Base-by-base conservation (phyloP, 768 basidiomycete genomes). In the Boletellus ananas region DNA sequence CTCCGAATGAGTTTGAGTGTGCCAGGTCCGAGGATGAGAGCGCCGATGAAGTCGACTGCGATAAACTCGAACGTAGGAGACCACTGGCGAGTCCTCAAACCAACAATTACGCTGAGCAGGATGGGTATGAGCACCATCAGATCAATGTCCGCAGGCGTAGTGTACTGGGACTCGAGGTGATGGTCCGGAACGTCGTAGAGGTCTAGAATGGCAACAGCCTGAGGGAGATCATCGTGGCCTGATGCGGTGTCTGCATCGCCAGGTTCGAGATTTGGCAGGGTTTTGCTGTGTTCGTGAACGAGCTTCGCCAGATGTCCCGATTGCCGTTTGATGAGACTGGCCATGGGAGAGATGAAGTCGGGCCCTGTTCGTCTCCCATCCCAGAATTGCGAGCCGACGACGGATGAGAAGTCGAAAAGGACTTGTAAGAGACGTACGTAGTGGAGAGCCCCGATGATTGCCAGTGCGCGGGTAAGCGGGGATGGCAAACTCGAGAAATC, bases 341-440 rank as follows among this genome's bases (percentile, higher is more conserved):
- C 13, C 52, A 60, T 61, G 10, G 56, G 55, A 6, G 31, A 31
- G 41, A 60, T 25, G 34, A 61, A 61, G 5, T 61, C 56, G 16
- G 59, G 56, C 1, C 55, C 59, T 6, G 59, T 52, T 39, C 56
- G 52, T 43, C 50, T 54, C 43, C 56, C 52, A 50, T 61, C 59
- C 52, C 59, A 55, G 36, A 61, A 52, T n/a, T 47, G 57, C 11
- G 58, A 60, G 7, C 31, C 29, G 37, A 54, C 44, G 29, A 54
- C 10, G 25, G 58, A 54, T 14, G 42, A 6, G 27, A 60, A 54
- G 35, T 60, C 59, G 6, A 60, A 33, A 17, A 54, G 16, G 21
- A 58, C 59, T 3, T 51, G 47, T n/a, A 50, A 23, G 18, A 60
- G 47, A 21, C 36, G 45, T 21, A 57, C 31, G 10, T 55, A 47